Conservation (phyloP, 176 grass and related monocot species). For the Avena sativa region DNA sequence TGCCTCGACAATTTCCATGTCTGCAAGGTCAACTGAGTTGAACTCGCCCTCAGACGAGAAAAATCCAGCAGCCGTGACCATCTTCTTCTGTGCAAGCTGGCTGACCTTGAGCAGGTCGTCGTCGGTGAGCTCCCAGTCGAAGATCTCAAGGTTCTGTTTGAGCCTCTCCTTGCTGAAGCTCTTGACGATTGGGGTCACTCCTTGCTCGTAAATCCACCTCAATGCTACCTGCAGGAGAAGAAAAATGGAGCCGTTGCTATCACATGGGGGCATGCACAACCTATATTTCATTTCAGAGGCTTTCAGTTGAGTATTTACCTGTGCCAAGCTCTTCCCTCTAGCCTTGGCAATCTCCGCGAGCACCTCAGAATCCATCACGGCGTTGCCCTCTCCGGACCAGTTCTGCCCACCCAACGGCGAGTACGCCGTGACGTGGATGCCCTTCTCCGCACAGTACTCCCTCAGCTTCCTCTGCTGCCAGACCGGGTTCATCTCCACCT, state of each 20-base stretch:
- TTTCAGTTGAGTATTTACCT: neutral
- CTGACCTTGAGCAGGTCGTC: constrained; percentile 56
- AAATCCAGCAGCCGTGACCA: neutral
- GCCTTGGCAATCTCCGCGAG: constrained; percentile 57
- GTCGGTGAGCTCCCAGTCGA: constrained; percentile 61
- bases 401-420: constrained; percentile 59
- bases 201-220: constrained; percentile 76
- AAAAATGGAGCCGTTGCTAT: neutral
- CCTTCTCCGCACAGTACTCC: constrained; percentile 46
- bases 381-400: constrained; percentile 32
- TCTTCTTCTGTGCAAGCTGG: constrained; percentile 54
- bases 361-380: constrained; percentile 48
- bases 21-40: constrained; percentile 20
- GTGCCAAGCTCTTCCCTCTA: constrained; percentile 61
- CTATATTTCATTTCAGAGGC: neutral
- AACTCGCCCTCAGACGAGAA: constrained; percentile 48
- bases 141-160: constrained; percentile 56
- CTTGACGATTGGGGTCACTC: constrained; percentile 54
- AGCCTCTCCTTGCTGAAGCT: constrained; percentile 60
- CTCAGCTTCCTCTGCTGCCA: constrained; percentile 71
- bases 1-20: constrained; percentile 56
- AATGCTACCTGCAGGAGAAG: constrained; percentile 54
- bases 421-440: constrained; percentile 58
- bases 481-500: constrained; percentile 73
- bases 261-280: neutral